A percentile compares a stretch with the other conserved stretches of the same genome.
Conservation (phyloP, 768 basidiomycete species). For the Russula earlei region DNA sequence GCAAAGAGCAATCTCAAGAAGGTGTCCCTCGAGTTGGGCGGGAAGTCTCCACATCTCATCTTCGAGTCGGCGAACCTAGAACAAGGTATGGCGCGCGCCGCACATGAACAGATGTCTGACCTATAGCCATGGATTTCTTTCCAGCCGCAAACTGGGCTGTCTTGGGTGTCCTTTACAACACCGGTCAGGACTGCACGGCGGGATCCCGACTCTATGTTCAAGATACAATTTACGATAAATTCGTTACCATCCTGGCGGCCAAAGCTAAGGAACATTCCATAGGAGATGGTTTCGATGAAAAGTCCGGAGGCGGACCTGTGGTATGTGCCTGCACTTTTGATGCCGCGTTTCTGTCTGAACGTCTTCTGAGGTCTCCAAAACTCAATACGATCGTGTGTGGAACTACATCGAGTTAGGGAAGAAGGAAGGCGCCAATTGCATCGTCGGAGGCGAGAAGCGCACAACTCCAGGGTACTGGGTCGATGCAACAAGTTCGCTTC, state of each 20-base stretch:
- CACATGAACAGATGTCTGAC: neutral
- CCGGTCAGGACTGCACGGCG: slow-evolving; percentile 90
- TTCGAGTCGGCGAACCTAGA: slow-evolving; percentile 90
- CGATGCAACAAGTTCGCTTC: slow-evolving; percentile 71
- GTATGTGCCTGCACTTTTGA: slow-evolving; percentile 36
- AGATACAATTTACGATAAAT: slow-evolving; percentile 78
- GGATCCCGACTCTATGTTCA: slow-evolving; percentile 89
- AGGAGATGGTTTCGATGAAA: slow-evolving; percentile 74
- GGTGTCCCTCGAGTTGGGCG: slow-evolving; percentile 91
- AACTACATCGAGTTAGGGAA: slow-evolving; percentile 82
- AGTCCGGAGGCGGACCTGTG: slow-evolving; percentile 72
- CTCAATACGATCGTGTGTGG: slow-evolving; percentile 81
- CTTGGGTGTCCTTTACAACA: slow-evolving; percentile 79
- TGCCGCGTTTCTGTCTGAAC: neutral
- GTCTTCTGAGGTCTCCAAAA: slow-evolving; percentile 56
- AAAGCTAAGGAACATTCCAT: slow-evolving; percentile 64
- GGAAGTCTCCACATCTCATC: slow-evolving; percentile 83
- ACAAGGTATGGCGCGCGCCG: slow-evolving; percentile 42
- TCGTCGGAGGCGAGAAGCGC: slow-evolving; percentile 75
- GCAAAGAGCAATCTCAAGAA: slow-evolving; percentile 93
- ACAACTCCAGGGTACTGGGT: slow-evolving; percentile 76
- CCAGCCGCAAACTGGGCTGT: slow-evolving; percentile 78
- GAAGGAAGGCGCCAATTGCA: slow-evolving; percentile 67
- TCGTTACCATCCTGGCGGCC: slow-evolving; percentile 52
- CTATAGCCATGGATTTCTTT: slow-evolving; percentile 2